Evolutionary conservation across 2,329 filamentous ascomycete species (phyloP).

Genomic region (Cordyceps cateniannulata): DNA sequence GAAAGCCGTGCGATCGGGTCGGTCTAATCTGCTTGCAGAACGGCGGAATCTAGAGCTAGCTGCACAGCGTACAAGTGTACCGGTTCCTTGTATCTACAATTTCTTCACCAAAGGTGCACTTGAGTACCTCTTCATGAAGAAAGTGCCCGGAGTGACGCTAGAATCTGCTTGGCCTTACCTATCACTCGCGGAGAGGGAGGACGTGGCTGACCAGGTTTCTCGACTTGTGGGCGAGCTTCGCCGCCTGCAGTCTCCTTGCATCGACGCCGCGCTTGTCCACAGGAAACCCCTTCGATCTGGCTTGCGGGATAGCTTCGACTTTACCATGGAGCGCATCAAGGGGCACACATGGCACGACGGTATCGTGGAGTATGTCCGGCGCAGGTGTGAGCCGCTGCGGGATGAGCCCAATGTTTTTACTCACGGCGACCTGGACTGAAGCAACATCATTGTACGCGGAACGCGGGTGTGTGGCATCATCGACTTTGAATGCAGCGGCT

Average conservation of each 20-base stretch:
- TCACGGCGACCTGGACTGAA: constrained; percentile 9
- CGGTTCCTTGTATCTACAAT: constrained; percentile 2
- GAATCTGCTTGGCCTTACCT: constrained; percentile 1
- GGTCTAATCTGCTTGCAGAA: neutral
- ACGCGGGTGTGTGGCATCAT: constrained; percentile 6
- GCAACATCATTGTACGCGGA: constrained; percentile 5
- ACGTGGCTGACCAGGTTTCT: neutral
- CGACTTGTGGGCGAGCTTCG: constrained; percentile 1
- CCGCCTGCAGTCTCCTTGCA: neutral
- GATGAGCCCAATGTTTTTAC: constrained; percentile 1
- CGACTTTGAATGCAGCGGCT: constrained; percentile 6
- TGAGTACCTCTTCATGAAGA: constrained; percentile 1
- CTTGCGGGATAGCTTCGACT: neutral
- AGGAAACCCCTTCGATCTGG: neutral
- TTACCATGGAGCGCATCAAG: constrained; percentile 2
- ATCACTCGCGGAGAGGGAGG: neutral
- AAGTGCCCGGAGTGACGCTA: neutral
- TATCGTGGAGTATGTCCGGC: neutral
- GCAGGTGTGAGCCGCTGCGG: neutral
- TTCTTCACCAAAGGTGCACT: neutral
- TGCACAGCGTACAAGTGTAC: neutral
- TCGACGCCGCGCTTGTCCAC: neutral
- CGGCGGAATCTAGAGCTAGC: constrained; percentile 2
- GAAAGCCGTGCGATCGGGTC: neutral
- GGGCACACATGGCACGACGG: neutral